phyloP scores from a whole-genome alignment of 1,284 basidiomycete genomes.

The Trametes pubescens region DNA sequence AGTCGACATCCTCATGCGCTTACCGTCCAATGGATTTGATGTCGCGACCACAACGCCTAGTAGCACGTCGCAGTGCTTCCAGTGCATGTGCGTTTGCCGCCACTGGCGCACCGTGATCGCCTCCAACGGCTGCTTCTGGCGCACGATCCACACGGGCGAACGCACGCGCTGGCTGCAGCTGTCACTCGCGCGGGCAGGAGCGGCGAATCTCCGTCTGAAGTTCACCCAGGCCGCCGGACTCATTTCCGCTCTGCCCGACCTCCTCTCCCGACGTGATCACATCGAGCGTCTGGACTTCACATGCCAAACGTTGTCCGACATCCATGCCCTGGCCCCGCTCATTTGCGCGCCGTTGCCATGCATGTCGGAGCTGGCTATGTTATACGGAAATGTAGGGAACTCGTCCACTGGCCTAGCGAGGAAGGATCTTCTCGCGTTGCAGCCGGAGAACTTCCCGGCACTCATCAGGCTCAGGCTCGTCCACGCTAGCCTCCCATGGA shows the following conservation, averaged over 20 bases:
- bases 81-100: neutral
- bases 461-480: neutral
- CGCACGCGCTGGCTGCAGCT: neutral
- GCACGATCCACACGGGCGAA: neutral
- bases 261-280: neutral
- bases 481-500: neutral
- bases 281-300: constrained; percentile 1
- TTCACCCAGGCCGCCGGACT: neutral
- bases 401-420: neutral
- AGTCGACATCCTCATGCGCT: neutral
- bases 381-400: neutral
- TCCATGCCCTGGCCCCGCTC: neutral
- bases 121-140: neutral
- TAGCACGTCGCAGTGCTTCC: neutral
- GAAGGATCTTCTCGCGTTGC: neutral
- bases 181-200: neutral
- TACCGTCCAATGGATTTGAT: neutral
- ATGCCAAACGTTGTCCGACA: neutral
- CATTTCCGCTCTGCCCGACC: neutral
- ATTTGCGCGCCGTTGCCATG: constrained; percentile 1
- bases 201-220: neutral
- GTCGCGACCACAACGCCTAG: neutral
- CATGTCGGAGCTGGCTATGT: neutral
- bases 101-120: neutral
- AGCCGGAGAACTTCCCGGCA: neutral